A percentile compares a stretch with the other conserved stretches of the same genome.
Evolutionary conservation across 2,329 filamentous ascomycete species (phyloP).

Genomic region (Alternaria sp.): DNA sequence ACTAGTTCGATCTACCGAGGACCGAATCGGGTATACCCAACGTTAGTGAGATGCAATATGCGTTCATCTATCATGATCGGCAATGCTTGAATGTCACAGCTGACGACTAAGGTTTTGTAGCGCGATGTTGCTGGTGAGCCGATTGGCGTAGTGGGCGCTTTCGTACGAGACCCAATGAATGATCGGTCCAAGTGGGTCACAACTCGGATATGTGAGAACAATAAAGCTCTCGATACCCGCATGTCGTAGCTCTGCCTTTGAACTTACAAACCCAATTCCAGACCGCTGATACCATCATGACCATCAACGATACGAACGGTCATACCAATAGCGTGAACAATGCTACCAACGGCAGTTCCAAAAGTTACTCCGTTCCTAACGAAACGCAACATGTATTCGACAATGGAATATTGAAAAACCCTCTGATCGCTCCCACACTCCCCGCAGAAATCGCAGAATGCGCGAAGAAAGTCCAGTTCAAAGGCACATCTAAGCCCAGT

Average conservation of each 20-base stretch:
- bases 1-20: constrained; percentile 37
- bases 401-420: constrained; percentile 56
- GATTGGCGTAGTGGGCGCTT: background rate
- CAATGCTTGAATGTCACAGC: background rate
- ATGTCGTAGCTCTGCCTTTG: background rate
- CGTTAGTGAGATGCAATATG: background rate
- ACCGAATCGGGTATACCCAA: background rate
- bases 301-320: background rate
- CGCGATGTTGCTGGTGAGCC: background rate
- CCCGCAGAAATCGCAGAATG: constrained; percentile 50
- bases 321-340: constrained; percentile 9
- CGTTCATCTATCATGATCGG: constrained; percentile 2
- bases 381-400: constrained; percentile 36
- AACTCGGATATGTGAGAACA: background rate
- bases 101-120: background rate
- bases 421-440: constrained; percentile 49
- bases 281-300: background rate
- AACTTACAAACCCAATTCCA: background rate
- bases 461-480: constrained; percentile 51
- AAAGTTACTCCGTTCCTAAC: constrained; percentile 38
- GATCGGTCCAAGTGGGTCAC: background rate
- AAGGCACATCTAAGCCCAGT: constrained; percentile 54
- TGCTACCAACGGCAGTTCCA: constrained; percentile 16
- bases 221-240: background rate
- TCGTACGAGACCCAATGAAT: background rate